Percentiles rank a stretch among this genome's conserved stretches.
Evolutionary conservation across 1,284 basidiomycete genomes (phyloP).

Genomic region (Gastroboletus turbinatus): DNA sequence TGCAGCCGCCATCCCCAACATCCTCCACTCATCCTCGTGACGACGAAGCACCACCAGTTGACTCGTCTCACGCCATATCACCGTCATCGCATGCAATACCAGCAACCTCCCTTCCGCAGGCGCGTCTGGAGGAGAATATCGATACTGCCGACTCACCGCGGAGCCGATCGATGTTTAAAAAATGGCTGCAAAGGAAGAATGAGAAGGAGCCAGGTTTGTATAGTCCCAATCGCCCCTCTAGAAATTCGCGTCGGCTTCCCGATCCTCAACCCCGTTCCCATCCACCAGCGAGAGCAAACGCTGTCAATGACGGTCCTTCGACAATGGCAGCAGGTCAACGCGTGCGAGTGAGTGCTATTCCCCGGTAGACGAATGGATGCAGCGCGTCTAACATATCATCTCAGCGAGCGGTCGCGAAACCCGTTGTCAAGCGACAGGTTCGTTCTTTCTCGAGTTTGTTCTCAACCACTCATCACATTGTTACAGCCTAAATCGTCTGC

Average conservation of each 20-base stretch:
- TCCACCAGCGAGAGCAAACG: background rate
- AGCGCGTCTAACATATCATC: background rate
- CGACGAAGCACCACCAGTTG: too few relatives aligned
- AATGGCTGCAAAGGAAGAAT: background rate
- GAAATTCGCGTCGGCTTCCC: too few relatives aligned
- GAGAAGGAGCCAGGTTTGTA: background rate
- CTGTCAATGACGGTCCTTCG: background rate
- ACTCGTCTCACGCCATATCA: too few relatives aligned
- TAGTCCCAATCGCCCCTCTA: background rate
- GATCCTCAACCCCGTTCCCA: background rate
- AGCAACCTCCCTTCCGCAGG: too few relatives aligned
- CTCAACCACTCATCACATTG: background rate
- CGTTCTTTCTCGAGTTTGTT: background rate
- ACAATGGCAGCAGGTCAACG: background rate
- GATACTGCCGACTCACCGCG: too few relatives aligned
- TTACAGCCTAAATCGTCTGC: background rate
- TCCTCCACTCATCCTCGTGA: too few relatives aligned
- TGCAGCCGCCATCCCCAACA: too few relatives aligned
- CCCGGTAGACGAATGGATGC: too few relatives aligned
- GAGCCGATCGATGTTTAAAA: background rate
- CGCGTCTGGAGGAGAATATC: too few relatives aligned
- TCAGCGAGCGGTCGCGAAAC: background rate
- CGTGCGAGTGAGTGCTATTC: background rate
- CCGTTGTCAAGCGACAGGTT: background rate
- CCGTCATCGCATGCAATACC: too few relatives aligned